Conservation (phyloP, 371 early-diverging fungal species). For the Mortierella sp. region DNA sequence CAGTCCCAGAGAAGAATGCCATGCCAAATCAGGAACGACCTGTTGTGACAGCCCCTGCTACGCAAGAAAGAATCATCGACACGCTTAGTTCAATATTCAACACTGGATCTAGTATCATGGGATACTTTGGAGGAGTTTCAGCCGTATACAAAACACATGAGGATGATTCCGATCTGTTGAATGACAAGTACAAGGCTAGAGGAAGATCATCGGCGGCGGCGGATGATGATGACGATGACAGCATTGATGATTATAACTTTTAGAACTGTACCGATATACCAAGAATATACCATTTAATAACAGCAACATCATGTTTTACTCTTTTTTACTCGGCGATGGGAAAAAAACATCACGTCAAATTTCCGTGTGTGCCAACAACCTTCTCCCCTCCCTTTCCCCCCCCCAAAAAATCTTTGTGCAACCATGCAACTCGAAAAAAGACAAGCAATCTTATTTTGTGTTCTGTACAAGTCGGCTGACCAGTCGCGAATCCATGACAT, state of each 20-base stretch:
- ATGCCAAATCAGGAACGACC: not conserved
- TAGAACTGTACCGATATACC: not conserved
- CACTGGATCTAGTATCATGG: slow-evolving; percentile 46
- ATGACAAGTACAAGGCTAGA: slow-evolving; percentile 14
- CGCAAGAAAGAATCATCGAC: slow-evolving; percentile 15
- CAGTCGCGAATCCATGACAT: too few relatives aligned
- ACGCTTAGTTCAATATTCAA: slow-evolving; percentile 38
- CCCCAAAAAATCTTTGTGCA: slow-evolving; percentile 11
- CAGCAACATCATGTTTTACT: not conserved
- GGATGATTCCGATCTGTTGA: slow-evolving; percentile 9
- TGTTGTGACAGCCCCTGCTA: not conserved
- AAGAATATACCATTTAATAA: not conserved
- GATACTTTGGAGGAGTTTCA: slow-evolving; percentile 22
- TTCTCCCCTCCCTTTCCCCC: too few relatives aligned
- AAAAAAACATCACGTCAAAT: not conserved
- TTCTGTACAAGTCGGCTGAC: slow-evolving; percentile 21
- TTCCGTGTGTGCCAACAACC: not conserved
- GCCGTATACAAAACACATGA: not conserved
- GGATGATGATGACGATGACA: slow-evolving; percentile 34
- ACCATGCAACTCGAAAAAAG: not conserved
- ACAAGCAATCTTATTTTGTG: slow-evolving; percentile 1
- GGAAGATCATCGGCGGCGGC: not conserved
- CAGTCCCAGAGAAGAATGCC: slow-evolving; percentile 1
- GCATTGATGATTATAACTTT: slow-evolving; percentile 50
- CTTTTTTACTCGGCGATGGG: too few relatives aligned